Evolutionary conservation across 164 flowering plant genomes (phyloP).

Genomic region (Kingdonia uniflora): DNA sequence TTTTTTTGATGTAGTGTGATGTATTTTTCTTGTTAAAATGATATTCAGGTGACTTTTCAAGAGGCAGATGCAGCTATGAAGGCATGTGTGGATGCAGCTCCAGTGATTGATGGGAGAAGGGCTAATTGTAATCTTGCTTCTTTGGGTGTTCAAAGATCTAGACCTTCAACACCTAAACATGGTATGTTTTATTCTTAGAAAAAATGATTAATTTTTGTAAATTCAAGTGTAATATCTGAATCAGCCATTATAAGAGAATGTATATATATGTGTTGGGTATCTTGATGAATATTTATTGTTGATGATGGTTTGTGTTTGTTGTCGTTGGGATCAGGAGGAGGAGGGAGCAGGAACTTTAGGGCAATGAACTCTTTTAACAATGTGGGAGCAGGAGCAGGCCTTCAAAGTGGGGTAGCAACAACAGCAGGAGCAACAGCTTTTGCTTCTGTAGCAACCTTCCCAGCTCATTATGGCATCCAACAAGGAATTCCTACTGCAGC

Average conservation of each 20-base stretch:
- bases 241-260: too few relatives aligned
- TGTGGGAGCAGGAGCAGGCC: slow-evolving; percentile 12
- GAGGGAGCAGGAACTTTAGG: slow-evolving; percentile 37
- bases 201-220: too few relatives aligned
- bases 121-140: slow-evolving; percentile 97
- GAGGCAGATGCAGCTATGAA: slow-evolving; percentile 87
- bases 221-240: too few relatives aligned
- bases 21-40: neutral
- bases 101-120: slow-evolving; percentile 96
- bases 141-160: slow-evolving; percentile 83
- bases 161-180: slow-evolving; percentile 77
- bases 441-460: slow-evolving; percentile 59
- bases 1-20: neutral
- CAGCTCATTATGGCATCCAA: slow-evolving; percentile 83
- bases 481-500: slow-evolving; percentile 47
- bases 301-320: neutral
- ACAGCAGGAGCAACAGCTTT: too few relatives aligned
- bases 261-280: neutral
- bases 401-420: slow-evolving; percentile 49
- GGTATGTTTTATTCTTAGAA: too few relatives aligned
- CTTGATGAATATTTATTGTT: neutral
- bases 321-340: slow-evolving; percentile 18
- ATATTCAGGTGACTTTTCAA: slow-evolving; percentile 64
- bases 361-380: slow-evolving; percentile 42
- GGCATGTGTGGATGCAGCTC: slow-evolving; percentile 86